Evolutionary conservation across 257 asterid species (phyloP), one percentile per base, ranked within the genome.

Genomic region (Primulina tabacum): DNA sequence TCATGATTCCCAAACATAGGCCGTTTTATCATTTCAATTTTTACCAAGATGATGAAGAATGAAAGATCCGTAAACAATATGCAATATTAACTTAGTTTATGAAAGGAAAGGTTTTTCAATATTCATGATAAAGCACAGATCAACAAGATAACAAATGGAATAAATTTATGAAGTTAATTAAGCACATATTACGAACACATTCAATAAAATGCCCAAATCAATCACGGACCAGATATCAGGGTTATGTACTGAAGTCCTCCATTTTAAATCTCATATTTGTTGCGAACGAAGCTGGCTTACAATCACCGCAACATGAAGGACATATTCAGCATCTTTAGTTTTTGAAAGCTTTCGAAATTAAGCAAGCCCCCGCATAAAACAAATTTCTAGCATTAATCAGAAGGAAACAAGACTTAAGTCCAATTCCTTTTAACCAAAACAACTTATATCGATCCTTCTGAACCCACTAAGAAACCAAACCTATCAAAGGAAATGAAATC

Each of bases 351-450:
- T 43, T 43, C 4, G n/a, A 38, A 38, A 38, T 43, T 14, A 43
- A 43, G 50, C 12, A 10, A 10, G 16, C 16, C 50, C 2, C 50
- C 24, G 10, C 28, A 21, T 65, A 17, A 53, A 29, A 65, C 35
- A 33, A 37, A 56, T n/a, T 50, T 62, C 21, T 12, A 59, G 20
- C 52, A 26, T 33, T 38, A 71, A 75, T 64, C 65, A 75, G 34
- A 70, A 58, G 14, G 59, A 34, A 68, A 57, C 57, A 59, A 73
- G 57, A 47, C n/a, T 47, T 4, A 1, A 0, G 53, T 16, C 65
- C 63, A 69, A 63, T 52, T 18, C 59, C 71, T 21, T 21, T 67
- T 28, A 29, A 50, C 35, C 74, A 29, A 62, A 69, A 63, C 59
- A 24, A 53, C 33, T 50, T 5, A 47, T 20, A 47, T 32, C 32